Percentiles rank a stretch among this genome's conserved stretches.
These are phyloP conservation scores for Aspergillus sp. DNA, from an alignment of 2,329 filamentous ascomycete genomes.

Conservation along the genomic window DNA sequence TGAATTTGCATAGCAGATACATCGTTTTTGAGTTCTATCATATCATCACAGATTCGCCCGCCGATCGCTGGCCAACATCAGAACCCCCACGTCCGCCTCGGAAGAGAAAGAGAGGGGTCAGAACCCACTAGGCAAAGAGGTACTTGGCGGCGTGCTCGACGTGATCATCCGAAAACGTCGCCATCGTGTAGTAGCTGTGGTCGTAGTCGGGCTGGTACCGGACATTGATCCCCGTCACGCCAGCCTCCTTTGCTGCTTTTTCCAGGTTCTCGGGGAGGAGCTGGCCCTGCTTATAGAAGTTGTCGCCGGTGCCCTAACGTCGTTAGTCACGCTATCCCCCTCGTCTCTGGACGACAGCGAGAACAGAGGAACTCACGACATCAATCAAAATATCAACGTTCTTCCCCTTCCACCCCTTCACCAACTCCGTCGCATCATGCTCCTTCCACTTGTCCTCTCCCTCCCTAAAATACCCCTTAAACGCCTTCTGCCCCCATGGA, in stretches of 20 bases:
- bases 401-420: slow-evolving; percentile 73
- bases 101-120: slow-evolving; percentile 19
- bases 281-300: slow-evolving; percentile 94
- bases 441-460: slow-evolving; percentile 78
- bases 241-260: slow-evolving; percentile 75
- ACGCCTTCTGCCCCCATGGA: slow-evolving; percentile 96
- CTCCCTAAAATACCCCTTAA: slow-evolving; percentile 84
- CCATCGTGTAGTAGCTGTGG: slow-evolving; percentile 97
- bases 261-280: slow-evolving; percentile 92
- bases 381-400: slow-evolving; percentile 82
- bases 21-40: neutral
- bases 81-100: slow-evolving; percentile 19
- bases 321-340: slow-evolving; percentile 3
- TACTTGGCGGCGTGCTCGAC: slow-evolving; percentile 90
- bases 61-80: slow-evolving; percentile 17
- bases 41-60: slow-evolving; percentile 13
- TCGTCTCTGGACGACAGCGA: neutral
- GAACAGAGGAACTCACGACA: slow-evolving; percentile 63
- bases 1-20: neutral
- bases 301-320: slow-evolving; percentile 77
- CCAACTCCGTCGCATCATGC: slow-evolving; percentile 89
- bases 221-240: slow-evolving; percentile 72
- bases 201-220: slow-evolving; percentile 92
- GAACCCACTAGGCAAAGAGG: slow-evolving; percentile 62
- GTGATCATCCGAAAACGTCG: slow-evolving; percentile 87